These are phyloP conservation scores for Ophiostoma fasciatum DNA, from an alignment of 2,329 filamentous ascomycete species.

Conservation along the genomic window DNA sequence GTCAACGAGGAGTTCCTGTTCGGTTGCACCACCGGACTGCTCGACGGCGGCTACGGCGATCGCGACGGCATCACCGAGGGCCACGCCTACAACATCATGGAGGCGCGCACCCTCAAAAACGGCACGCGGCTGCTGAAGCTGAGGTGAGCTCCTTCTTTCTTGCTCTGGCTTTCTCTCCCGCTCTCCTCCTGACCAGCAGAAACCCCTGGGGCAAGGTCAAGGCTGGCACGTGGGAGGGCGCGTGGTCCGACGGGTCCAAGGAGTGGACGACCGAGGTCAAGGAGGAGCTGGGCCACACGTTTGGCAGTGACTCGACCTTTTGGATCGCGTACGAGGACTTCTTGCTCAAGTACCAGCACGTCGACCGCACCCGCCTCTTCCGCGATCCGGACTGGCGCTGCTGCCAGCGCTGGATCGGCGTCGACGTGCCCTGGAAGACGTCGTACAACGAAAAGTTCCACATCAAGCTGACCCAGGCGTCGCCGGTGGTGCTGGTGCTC, in stretches of 20 bases:
- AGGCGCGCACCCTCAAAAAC: conserved; percentile 37
- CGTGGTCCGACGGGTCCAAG: conserved; percentile 68
- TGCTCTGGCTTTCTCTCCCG: not conserved
- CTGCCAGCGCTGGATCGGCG: conserved; percentile 27
- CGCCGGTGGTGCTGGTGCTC: conserved; percentile 39
- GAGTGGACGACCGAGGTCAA: conserved; percentile 77
- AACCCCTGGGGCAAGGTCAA: conserved; percentile 74
- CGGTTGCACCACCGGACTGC: conserved; percentile 38
- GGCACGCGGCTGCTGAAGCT: conserved; percentile 50
- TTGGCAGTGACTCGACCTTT: conserved; percentile 60
- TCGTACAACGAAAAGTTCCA: conserved; percentile 42
- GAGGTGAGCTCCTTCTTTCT: conserved; percentile 16
- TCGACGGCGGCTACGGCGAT: conserved; percentile 29
- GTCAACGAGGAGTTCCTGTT: conserved; percentile 69
- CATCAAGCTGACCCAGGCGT: conserved; percentile 31
- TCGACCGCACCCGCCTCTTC: conserved; percentile 44
- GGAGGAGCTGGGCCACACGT: conserved; percentile 54
- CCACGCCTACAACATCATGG: conserved; percentile 47
- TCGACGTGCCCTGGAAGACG: conserved; percentile 38
- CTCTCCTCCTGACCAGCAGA: conserved; percentile 14
- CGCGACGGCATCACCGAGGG: conserved; percentile 42
- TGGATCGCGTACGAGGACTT: conserved; percentile 46
- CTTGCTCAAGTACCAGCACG: conserved; percentile 41
- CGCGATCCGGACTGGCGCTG: conserved; percentile 37
- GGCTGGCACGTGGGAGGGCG: conserved; percentile 63